A percentile compares a stretch with the other conserved stretches of the same genome.
Evolutionary conservation across 2,329 filamentous ascomycete species (phyloP).

Genomic region (Aspergillus fumigatus): DNA sequence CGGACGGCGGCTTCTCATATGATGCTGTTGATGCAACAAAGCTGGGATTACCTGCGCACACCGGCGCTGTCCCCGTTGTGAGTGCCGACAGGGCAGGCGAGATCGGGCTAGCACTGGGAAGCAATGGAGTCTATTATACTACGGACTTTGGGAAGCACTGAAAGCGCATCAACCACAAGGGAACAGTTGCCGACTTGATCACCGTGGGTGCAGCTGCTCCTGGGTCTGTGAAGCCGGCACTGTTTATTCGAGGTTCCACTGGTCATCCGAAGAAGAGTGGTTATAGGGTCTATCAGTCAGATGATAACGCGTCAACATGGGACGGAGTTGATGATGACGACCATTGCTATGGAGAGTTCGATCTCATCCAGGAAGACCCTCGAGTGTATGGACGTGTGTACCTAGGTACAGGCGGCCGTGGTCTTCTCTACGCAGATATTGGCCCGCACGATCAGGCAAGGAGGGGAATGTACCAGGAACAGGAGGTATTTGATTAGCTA

Average conservation of each 20-base stretch:
- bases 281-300: constrained; percentile 11
- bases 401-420: constrained; percentile 11
- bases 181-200: not conserved
- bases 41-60: constrained; percentile 4
- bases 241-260: not conserved
- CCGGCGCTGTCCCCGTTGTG: constrained; percentile 9
- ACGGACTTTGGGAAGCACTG: constrained; percentile 5
- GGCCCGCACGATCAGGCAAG: no score
- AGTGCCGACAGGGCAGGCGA: constrained; percentile 10
- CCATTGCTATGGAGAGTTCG: constrained; percentile 11
- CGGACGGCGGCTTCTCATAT: constrained; percentile 10
- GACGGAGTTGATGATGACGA: constrained; percentile 10
- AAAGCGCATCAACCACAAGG: not conserved
- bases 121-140: constrained; percentile 9
- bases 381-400: constrained; percentile 14
- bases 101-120: constrained; percentile 11
- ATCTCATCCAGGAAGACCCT: constrained; percentile 12
- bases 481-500: not conserved
- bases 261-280: constrained; percentile 1
- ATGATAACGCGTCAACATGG: constrained; percentile 10
- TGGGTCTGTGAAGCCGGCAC: not conserved
- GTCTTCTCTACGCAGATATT: constrained; percentile 12
- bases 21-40: constrained; percentile 2
- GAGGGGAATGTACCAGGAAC: not conserved
- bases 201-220: not conserved